A percentile compares a stretch with the other conserved stretches of the same genome.
phyloP scores from a whole-genome alignment of 257 asterid species.

The Nicotiana undulata region DNA sequence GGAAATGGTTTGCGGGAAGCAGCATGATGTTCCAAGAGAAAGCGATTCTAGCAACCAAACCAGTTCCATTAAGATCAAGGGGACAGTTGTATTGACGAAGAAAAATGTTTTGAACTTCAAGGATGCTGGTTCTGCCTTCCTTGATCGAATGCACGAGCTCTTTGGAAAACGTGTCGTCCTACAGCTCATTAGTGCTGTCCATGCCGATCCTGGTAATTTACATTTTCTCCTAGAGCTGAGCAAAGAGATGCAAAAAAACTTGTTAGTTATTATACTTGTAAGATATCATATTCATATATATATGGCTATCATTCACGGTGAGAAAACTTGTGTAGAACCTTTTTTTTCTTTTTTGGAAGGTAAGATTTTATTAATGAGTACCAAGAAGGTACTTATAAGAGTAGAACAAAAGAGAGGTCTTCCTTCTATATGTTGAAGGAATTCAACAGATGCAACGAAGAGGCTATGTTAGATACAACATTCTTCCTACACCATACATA shows the following conservation, averaged over 20 bases:
- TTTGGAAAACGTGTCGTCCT: conserved; percentile 50
- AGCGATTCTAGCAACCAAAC: background rate
- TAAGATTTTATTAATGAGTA: too few species aligned
- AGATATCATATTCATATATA: too few species aligned
- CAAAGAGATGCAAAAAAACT: background rate
- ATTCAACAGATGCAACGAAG: too few species aligned
- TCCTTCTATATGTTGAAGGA: too few species aligned
- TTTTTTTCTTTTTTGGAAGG: too few species aligned
- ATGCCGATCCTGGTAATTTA: conserved; percentile 33
- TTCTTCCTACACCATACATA: too few species aligned
- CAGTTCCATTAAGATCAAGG: conserved; percentile 39
- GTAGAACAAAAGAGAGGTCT: too few species aligned
- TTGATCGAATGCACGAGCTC: conserved; percentile 56
- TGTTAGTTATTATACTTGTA: background rate
- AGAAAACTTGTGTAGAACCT: background rate
- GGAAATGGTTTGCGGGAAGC: conserved; percentile 11
- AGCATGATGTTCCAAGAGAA: background rate
- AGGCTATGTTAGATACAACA: too few species aligned
- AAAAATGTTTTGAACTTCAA: conserved; percentile 52
- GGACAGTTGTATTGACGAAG: conserved; percentile 51
- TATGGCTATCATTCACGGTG: background rate
- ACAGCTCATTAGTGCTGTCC: conserved; percentile 55
- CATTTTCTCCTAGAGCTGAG: background rate
- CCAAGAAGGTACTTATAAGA: too few species aligned
- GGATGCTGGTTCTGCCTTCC: conserved; percentile 34